Conservation (phyloP, 2,329 filamentous ascomycete species). For the Penicillium brevicompactum region DNA sequence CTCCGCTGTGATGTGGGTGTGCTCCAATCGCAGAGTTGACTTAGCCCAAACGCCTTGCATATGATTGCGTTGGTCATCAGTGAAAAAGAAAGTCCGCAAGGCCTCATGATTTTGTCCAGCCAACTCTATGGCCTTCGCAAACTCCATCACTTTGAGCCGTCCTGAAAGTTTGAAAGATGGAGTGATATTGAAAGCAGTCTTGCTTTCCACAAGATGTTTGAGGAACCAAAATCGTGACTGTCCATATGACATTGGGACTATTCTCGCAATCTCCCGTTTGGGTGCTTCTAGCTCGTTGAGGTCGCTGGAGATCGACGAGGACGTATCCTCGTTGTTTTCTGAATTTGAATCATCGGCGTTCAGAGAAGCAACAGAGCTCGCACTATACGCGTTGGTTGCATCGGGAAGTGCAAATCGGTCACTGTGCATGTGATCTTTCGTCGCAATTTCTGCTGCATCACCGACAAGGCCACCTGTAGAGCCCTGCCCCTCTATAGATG, state of each 20-base stretch:
- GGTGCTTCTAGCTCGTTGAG: background rate
- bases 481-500: background rate
- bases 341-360: slow-evolving; percentile 17
- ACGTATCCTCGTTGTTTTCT: slow-evolving; percentile 13
- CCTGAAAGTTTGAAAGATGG: slow-evolving; percentile 36
- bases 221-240: slow-evolving; percentile 47
- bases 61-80: slow-evolving; percentile 8
- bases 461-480: background rate
- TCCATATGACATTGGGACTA: slow-evolving; percentile 39
- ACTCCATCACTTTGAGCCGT: slow-evolving; percentile 27
- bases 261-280: slow-evolving; percentile 10
- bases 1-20: slow-evolving; percentile 8
- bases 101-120: slow-evolving; percentile 36
- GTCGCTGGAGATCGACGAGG: slow-evolving; percentile 13
- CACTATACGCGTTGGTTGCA: slow-evolving; percentile 1
- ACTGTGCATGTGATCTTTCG: background rate
- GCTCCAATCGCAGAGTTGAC: slow-evolving; percentile 32
- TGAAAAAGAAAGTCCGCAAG: slow-evolving; percentile 36
- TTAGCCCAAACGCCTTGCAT: slow-evolving; percentile 27
- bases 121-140: slow-evolving; percentile 37
- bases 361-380: slow-evolving; percentile 13
- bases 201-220: slow-evolving; percentile 32
- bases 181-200: slow-evolving; percentile 46
- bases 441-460: background rate
- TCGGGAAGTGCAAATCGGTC: slow-evolving; percentile 9